These are phyloP conservation scores for Klebsormidium nitens DNA, from an alignment of 139 green algal species.

Conservation along the genomic window DNA sequence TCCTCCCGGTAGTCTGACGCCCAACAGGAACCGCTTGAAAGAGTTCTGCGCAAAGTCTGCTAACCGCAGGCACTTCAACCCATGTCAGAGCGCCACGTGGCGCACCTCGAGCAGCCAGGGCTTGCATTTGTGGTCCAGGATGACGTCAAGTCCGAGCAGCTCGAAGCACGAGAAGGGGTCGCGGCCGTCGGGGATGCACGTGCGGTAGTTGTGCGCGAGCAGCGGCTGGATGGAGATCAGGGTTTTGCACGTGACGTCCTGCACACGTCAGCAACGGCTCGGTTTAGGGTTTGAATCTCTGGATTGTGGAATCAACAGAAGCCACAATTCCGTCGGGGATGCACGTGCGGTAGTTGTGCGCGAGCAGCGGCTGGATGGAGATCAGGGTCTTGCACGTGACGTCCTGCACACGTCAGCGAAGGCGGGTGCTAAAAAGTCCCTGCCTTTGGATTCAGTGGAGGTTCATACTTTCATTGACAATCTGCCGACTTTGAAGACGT, in stretches of 20 bases:
- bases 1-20: neutral
- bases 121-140: slow-evolving; percentile 58
- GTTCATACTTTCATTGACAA: too few relatives aligned
- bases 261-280: slow-evolving; percentile 21
- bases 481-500: too few relatives aligned
- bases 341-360: slow-evolving; percentile 60
- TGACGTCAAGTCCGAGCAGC: slow-evolving; percentile 53
- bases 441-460: too few relatives aligned
- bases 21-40: neutral
- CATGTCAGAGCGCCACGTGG: neutral
- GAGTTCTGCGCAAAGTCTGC: neutral
- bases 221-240: slow-evolving; percentile 62
- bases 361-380: slow-evolving; percentile 62
- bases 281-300: too few relatives aligned
- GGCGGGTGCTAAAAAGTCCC: too few relatives aligned
- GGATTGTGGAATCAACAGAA: too few relatives aligned
- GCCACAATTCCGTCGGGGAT: too few relatives aligned
- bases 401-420: too few relatives aligned
- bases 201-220: slow-evolving; percentile 68
- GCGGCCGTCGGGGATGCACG: slow-evolving; percentile 37
- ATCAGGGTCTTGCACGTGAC: slow-evolving; percentile 61
- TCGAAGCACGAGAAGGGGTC: slow-evolving; percentile 73
- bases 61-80: too few relatives aligned
- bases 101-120: slow-evolving; percentile 70
- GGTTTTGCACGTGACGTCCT: slow-evolving; percentile 57